Percentiles rank a stretch among this genome's conserved stretches.
Evolutionary conservation across 2,329 filamentous ascomycete species (phyloP).

Genomic region (Arachnopeziza araneosa): DNA sequence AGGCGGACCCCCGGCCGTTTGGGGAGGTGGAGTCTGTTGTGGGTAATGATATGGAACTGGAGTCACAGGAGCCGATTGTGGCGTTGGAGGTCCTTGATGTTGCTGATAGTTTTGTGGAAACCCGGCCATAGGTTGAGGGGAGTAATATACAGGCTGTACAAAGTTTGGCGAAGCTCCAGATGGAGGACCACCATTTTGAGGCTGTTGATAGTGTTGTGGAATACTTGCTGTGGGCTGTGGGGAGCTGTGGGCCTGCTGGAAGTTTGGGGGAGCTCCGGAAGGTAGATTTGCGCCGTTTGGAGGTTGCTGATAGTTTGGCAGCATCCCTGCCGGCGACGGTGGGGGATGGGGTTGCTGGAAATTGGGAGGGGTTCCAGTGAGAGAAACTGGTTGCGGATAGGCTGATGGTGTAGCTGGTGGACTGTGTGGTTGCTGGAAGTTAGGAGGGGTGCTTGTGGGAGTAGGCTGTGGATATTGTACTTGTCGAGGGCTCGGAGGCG

Average conservation of each 20-base stretch:
- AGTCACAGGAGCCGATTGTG: background rate
- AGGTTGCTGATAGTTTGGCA: background rate
- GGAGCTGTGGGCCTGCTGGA: background rate
- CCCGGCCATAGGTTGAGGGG: background rate
- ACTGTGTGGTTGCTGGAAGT: background rate
- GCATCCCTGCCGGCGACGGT: background rate
- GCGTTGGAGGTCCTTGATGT: background rate
- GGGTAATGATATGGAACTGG: background rate
- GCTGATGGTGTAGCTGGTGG: background rate
- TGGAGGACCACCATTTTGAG: background rate
- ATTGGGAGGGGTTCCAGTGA: background rate
- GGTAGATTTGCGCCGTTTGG: background rate
- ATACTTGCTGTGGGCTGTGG: background rate
- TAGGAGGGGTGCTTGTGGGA: background rate
- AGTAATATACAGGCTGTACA: background rate
- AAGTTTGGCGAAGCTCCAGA: background rate
- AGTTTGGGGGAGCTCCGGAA: background rate
- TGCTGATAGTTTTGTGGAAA: background rate
- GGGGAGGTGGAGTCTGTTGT: background rate
- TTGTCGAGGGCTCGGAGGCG: background rate
- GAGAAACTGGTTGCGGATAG: background rate
- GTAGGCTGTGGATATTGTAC: background rate
- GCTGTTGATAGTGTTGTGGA: background rate
- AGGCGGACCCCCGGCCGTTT: background rate
- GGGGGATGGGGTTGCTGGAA: background rate